Conservation (phyloP, 108 stramenopile genomes). For the Nitzschia palea region DNA sequence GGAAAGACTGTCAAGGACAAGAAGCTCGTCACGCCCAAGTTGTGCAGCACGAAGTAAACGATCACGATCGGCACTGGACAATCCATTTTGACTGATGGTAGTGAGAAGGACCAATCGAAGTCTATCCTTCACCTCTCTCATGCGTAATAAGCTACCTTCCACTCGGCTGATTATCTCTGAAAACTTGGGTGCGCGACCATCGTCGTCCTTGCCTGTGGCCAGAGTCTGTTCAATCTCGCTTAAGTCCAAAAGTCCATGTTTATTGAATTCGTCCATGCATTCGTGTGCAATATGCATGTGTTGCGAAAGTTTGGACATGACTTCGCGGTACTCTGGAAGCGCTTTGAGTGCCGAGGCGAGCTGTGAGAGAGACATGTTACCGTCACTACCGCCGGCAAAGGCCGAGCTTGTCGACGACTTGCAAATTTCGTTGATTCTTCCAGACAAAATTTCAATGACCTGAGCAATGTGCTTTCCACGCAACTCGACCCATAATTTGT, state of each 20-base stretch:
- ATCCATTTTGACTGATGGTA: conserved; percentile 81
- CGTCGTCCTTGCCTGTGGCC: conserved; percentile 89
- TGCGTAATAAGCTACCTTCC: conserved; percentile 48
- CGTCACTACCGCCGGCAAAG: conserved; percentile 24
- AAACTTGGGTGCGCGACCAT: conserved; percentile 65
- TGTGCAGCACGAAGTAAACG: conserved; percentile 75
- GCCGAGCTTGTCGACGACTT: conserved; percentile 50
- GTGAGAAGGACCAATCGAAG: conserved; percentile 86
- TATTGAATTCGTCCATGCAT: conserved; percentile 89
- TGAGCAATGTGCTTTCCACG: conserved; percentile 94
- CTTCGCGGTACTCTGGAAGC: conserved; percentile 92
- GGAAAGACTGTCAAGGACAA: conserved; percentile 62
- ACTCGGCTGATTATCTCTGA: conserved; percentile 64
- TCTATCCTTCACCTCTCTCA: conserved; percentile 52
- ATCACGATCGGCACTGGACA: conserved; percentile 55
- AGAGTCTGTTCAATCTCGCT: conserved; percentile 92
- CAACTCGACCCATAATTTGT: conserved; percentile 95
- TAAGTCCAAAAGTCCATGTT: conserved; percentile 68
- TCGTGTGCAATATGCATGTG: conserved; percentile 93
- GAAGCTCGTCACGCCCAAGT: conserved; percentile 44
- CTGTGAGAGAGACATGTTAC: conserved; percentile 74
- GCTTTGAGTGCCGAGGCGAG: conserved; percentile 92
- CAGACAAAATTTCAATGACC: conserved; percentile 84
- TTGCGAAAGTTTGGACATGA: conserved; percentile 91
- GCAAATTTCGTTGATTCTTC: conserved; percentile 75